Base-by-base conservation (phyloP, 2,329 filamentous ascomycete genomes). In the Cyphellophora europaea region DNA sequence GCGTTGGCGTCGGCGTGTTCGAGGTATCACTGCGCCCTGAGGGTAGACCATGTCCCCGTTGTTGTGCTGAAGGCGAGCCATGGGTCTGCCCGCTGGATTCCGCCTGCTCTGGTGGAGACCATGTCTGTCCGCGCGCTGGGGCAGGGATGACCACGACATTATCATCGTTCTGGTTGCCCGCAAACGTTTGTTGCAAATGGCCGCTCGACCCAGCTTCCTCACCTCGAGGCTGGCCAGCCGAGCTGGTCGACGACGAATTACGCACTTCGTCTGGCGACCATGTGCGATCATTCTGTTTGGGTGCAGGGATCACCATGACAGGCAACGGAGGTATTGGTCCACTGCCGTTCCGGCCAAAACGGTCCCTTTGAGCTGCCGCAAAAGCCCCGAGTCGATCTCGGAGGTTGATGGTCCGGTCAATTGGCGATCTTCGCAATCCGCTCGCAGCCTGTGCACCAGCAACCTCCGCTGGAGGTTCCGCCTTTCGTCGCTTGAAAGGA, bases 301-400 rank as follows among this genome's bases (percentile, higher is more conserved):
- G 70, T 3, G 73, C 72, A 3, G 74, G 75, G 33, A 79, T 75
- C 18, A 79, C 64, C 0, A 72, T 79, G 13, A 77, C 65, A 2
- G 72, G 72, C 10, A 76, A 47, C 13, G 67, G 57, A 13, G 66
- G 61, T 3, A 54, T 46, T 18, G 45, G 46, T 14, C 34, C 37
- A 32, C 51, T 50, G 33, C 53, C 45, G 48, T 62, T 51, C 53
- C 63, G 41, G 50, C 59, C 43, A 29, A 64, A 56, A 28, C 54
- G 58, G 33, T 68, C 60, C 32, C 62, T 63, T 42, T 66, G 60
- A 30, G 70, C 62, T 3, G 69, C 60, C 8, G 69, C 63, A 34
- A 73, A 61, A 3, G 62, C 63, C 31, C 66, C 65, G 0, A 69
- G 44, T 21, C 64, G 56, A 23, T 62, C 56, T 30, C 62, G 64